Base-by-base conservation (phyloP, 1,284 basidiomycete species). In the Tilletia caries region DNA sequence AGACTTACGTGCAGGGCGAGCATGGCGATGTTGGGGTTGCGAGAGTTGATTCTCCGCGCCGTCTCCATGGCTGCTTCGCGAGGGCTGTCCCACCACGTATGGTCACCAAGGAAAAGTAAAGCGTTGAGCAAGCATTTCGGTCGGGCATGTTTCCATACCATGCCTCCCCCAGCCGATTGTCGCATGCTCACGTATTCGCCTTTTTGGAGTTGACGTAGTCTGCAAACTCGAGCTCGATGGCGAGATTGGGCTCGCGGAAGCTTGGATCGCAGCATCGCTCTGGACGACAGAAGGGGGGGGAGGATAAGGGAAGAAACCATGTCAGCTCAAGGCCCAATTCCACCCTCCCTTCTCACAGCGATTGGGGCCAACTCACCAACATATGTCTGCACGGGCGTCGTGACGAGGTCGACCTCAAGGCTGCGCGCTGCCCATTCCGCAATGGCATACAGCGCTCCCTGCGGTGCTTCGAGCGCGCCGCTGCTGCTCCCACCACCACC, bases 191-290 rank as follows among this genome's bases (percentile, higher is more conserved):
- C 92, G 89, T 93, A 86, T 99, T 98, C 0, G 94, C 95, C 85
- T 98, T 98, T 86, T 97, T 98, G 75, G 87, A 86, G 84, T 95
- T 96, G 85, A 99, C 90, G 79, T 91, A 89, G 76, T 95, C 93
- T 34, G 93, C 93, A 60, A 98, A 89, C 84, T 98, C 94, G 74
- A 98, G 88, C 84, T 97, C 93, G 60, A 92, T 86, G 0, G 92
- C 90, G 85, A 95, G 91, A 84, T 98, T 96, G 23, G 94, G 92
- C 82, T 94, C 92, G 71, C 88, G 88, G 15, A 93, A 86, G 27
- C 90, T 89, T 1, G 95, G 91, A 77, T 95, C 92, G 84, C 94
- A 96, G 18, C 93, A 92, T 67, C 92, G 89, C 70, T 92, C 84
- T 84, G 64, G 10, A 20, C n/a, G 48, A 34, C 32, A 13, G 48